phyloP scores from a whole-genome alignment of 257 asterid species.

The Fraxinus cuspidata region DNA sequence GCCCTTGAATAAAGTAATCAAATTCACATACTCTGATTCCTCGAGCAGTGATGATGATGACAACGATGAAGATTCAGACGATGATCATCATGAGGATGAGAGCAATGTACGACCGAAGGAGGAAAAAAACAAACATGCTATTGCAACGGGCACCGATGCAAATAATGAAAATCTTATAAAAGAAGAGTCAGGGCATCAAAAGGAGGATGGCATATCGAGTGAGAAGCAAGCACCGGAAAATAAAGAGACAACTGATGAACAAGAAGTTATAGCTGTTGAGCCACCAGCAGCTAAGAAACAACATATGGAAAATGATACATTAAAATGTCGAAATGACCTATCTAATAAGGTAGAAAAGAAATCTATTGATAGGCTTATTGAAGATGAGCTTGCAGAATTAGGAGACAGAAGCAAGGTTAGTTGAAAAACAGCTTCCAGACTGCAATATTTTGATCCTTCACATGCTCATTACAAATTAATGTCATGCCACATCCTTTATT shows the following conservation, averaged over 20 bases:
- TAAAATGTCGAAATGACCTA: conserved; percentile 27
- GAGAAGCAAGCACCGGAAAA: conserved; percentile 39
- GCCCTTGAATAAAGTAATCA: conserved; percentile 68
- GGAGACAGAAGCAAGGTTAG: conserved; percentile 88
- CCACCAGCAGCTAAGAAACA: conserved; percentile 65
- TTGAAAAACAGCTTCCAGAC: conserved; percentile 1
- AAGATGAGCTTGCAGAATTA: conserved; percentile 85
- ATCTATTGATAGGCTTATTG: conserved; percentile 82
- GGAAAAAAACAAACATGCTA: conserved; percentile 26
- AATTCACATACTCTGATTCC: conserved; percentile 69
- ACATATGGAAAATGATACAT: conserved; percentile 39
- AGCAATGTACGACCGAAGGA: conserved; percentile 26
- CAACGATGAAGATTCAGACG: conserved; percentile 20
- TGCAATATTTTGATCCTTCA: neutral
- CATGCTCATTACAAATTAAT: neutral
- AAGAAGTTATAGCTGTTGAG: conserved; percentile 53
- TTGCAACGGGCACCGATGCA: conserved; percentile 30
- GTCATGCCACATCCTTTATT: neutral
- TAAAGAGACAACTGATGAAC: conserved; percentile 36
- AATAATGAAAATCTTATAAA: conserved; percentile 21
- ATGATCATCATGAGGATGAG: conserved; percentile 32
- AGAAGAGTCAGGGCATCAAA: conserved; percentile 31
- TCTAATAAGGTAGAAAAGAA: conserved; percentile 44
- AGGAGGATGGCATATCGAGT: conserved; percentile 31
- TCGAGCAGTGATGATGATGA: conserved; percentile 52